Evolutionary conservation across 2,329 filamentous ascomycete species (phyloP).

Genomic region (Calonectria honghensis): DNA sequence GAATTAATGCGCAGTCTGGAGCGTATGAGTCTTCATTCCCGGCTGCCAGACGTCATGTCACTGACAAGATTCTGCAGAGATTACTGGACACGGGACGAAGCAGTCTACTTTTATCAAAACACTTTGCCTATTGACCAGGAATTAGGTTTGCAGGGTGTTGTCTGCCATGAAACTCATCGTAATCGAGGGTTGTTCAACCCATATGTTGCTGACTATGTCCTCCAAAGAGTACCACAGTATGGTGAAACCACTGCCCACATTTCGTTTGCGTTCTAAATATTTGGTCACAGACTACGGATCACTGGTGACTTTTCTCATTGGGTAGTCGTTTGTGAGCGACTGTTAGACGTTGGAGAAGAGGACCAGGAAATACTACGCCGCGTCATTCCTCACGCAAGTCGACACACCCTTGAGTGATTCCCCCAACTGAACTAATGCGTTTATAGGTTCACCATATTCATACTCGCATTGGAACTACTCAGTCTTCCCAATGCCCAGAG

Average conservation of each 20-base stretch:
- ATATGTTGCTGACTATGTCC: constrained; percentile 52
- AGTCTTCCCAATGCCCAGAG: constrained; percentile 60
- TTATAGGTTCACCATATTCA: constrained; percentile 59
- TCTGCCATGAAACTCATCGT: constrained; percentile 54
- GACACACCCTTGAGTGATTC: not conserved
- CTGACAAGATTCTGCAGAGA: constrained; percentile 49
- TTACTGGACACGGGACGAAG: constrained; percentile 56
- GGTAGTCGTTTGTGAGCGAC: constrained; percentile 48
- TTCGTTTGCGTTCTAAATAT: not conserved
- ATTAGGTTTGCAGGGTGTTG: constrained; percentile 53
- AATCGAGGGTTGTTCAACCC: constrained; percentile 39
- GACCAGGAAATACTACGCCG: constrained; percentile 41
- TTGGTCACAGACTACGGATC: constrained; percentile 42
- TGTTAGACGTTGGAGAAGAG: constrained; percentile 46
- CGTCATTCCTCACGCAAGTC: constrained; percentile 56
- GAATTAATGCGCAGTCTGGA: constrained; percentile 41
- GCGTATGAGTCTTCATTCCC: not conserved
- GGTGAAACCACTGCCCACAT: not conserved
- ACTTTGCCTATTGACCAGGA: constrained; percentile 56
- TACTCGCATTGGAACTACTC: constrained; percentile 59
- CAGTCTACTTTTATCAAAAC: constrained; percentile 56
- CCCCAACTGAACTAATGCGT: not conserved
- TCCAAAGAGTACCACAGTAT: constrained; percentile 57
- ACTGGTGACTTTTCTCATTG: constrained; percentile 53
- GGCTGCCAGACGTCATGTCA: not conserved